A percentile compares a stretch with the other conserved stretches of the same genome.
Evolutionary conservation across 108 stramenopile species (phyloP).

Genomic region (Cylindrotheca closterium): DNA sequence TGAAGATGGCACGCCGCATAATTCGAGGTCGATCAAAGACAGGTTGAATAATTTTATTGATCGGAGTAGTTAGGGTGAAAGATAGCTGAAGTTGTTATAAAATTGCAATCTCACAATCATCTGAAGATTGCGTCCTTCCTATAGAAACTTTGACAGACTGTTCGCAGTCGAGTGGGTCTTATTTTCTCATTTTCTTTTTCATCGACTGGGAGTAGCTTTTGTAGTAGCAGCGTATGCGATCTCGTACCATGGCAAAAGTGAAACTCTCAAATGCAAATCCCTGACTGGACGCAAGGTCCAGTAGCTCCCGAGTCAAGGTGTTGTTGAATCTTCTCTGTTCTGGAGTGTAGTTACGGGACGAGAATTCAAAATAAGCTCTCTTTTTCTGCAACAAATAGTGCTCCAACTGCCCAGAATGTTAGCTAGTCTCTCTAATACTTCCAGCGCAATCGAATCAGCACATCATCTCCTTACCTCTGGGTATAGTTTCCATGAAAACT

Average conservation of each 20-base stretch:
- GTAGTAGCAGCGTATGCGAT: conserved; percentile 71
- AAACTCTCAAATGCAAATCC: conserved; percentile 82
- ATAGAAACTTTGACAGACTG: too few relatives aligned
- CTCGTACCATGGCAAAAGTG: conserved; percentile 56
- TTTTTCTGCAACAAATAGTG: conserved; percentile 42
- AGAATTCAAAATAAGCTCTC: conserved; percentile 51
- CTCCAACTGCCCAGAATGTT: conserved; percentile 57
- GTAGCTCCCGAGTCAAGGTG: conserved; percentile 67
- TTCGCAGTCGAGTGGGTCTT: too few relatives aligned
- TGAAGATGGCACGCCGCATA: conserved; percentile 64
- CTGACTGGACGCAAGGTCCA: conserved; percentile 61
- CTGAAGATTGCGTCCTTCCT: too few relatives aligned
- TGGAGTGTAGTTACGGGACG: conserved; percentile 75
- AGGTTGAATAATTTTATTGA: too few relatives aligned
- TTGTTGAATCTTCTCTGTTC: conserved; percentile 87
- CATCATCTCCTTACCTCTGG: conserved; percentile 60
- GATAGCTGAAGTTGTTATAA: too few relatives aligned
- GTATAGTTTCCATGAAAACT: conserved; percentile 83
- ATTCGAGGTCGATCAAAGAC: conserved; percentile 52
- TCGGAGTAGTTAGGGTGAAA: too few relatives aligned
- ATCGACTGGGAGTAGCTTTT: conserved; percentile 55
- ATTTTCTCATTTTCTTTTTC: conserved; percentile 39
- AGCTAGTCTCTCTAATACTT: too few relatives aligned
- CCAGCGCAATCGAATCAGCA: not conserved
- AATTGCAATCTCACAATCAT: too few relatives aligned